Base-by-base conservation (phyloP, 1,284 basidiomycete species). In the Trametes sp. region DNA sequence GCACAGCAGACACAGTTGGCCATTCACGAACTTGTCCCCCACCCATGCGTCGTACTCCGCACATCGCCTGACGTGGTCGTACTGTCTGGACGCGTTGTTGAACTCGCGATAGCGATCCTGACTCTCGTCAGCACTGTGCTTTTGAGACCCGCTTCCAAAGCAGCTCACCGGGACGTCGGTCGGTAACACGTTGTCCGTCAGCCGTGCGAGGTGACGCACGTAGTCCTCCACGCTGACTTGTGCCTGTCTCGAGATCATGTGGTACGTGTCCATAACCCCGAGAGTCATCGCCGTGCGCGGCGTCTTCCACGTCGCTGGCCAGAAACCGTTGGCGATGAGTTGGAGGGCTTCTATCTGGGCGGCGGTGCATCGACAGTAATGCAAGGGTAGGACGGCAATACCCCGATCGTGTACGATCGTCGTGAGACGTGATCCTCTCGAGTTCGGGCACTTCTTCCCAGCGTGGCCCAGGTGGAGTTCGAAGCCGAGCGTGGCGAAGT, bases 101-200 rank as follows among this genome's bases (percentile, higher is more conserved):
- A 70, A 64, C 36, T 65, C 65, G 2, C 63, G 61, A 29, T 70
- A 70, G 4, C 65, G 65, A 57, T 69, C 63, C 65, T 69, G 42
- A 19, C 36, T 2, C 10, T 2, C 7, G 4, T 54, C 11, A 44
- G 24, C 8, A 8, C 13, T 6, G 24, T 6, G 23, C 41, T 10
- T 26, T 3, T 21, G 13, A 33, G 19, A 23, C n/a, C n/a, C 10
- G 16, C 8, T 6, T 6, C 16, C 21, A 14, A 11, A 23, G 16
- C 3, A 4, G 50, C 66, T 28, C 24, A 66, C 64, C 48, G 57
- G n/a, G n/a, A 66, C 61, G 10, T 51, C 35, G 6, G 57, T n/a
- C 1, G 61, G 61, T 5, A 36, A 16, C 11, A 66, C 49, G 33
- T 56, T 55, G 50, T 69, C 62, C 19, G 63, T 64, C 24, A 31